Evolutionary conservation across 2,329 filamentous ascomycete genomes (phyloP), one percentile per base, ranked within the genome.

Genomic region (Clonostachys chloroleuca): DNA sequence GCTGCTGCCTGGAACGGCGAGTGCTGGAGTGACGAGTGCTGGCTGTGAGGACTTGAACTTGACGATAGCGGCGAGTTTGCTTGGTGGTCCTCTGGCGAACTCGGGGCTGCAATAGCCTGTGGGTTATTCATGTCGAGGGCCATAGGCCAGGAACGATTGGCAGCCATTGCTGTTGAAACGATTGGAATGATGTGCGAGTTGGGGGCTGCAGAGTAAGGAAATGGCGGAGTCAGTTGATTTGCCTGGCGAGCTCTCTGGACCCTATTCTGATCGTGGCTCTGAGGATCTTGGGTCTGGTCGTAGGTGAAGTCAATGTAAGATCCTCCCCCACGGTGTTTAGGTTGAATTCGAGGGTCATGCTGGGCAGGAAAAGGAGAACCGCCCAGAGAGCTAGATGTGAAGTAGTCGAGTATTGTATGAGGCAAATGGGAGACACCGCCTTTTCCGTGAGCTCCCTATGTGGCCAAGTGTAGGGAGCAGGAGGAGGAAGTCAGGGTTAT

Each of bases 331-430:
- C 73, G 62, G 72, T 70, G 63, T 30, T 30, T 30, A 69, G 61
- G 66, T 77, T 77, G 70, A 80, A 84, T 62, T 83, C 77, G 72
- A 78, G 76, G 68, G 74, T 77, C 81, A 73, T 72, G 61, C 62
- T 72, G 64, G 58, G 56, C 56, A 61, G 58, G 58, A 62, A 54
- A 55, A 60, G 57, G 57, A 59, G 55, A 59, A 55, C 40, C 47
- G 37, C 39, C 47, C 60, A 58, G 57, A 58, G 56, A 51, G 55
- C 55, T 55, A 53, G 50, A 53, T 56, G 56, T 56, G 57, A 61
- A 51, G 51, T 53, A 50, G 59, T 56, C 54, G 54, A 59, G 58
- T 66, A 62, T 66, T 66, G 64, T 64, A 64, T 52, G 53, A 63
- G 51, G 51, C 50, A 49, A 65, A 59, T 59, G 56, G 59, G 59